phyloP scores from a whole-genome alignment of 2,329 filamentous ascomycete genomes.

The Colletotrichum horii region DNA sequence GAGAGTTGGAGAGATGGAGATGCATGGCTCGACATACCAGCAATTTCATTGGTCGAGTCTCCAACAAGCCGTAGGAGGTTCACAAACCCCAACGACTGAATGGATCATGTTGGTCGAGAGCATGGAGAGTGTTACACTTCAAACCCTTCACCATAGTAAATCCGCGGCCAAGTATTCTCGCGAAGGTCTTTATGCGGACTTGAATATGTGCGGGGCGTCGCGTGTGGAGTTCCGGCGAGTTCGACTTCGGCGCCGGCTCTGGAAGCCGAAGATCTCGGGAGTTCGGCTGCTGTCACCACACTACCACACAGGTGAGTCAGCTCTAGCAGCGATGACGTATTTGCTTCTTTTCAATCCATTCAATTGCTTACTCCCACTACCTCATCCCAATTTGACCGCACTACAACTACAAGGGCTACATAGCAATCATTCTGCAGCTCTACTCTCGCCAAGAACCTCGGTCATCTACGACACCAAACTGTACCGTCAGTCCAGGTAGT shows the following conservation, averaged over 20 bases:
- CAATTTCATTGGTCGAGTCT: not conserved
- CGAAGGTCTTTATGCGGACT: not conserved
- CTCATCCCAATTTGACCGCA: not conserved
- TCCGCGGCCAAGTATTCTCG: not conserved
- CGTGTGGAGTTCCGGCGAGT: not conserved
- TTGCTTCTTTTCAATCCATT: not conserved
- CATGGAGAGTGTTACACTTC: not conserved
- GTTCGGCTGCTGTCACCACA: not conserved
- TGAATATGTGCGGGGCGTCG: not conserved
- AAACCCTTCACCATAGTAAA: not conserved
- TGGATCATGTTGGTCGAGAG: not conserved
- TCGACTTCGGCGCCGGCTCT: not conserved
- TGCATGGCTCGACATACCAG: not conserved
- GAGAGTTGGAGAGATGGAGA: not conserved
- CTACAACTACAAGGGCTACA: not conserved
- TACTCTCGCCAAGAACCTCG: not conserved
- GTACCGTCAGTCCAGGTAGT: not conserved
- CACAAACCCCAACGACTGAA: not conserved
- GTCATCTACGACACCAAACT: not conserved
- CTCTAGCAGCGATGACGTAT: not conserved
- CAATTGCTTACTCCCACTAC: not conserved
- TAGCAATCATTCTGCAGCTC: not conserved
- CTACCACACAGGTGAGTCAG: not conserved
- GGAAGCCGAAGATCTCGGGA: conserved; percentile 1
- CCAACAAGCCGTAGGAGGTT: not conserved